Evolutionary conservation across 148 eudicot genomes (phyloP), one percentile per base, ranked within the genome.

Genomic region (Spergularia bocconei): DNA sequence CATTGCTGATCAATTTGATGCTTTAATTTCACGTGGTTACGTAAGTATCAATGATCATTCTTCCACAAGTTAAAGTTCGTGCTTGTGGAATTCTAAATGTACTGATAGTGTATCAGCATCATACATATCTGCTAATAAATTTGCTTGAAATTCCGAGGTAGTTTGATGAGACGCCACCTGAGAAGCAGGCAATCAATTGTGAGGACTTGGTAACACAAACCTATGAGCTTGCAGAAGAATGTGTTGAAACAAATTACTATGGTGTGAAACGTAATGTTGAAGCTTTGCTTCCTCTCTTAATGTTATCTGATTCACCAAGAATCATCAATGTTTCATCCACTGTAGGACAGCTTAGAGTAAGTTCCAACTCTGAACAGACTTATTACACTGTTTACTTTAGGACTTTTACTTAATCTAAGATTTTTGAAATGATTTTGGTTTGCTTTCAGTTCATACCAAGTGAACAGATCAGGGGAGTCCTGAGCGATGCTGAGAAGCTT

Each of bases 241-340:
- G 48, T 44, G 48, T 44, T 44, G 48, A 44, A 44, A 44, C 48
- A 44, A 44, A 44, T 44, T 44, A 44, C 75, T 81, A 83, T 33
- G 91, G 93, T 1, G 81, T 75, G 8, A 88, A 79, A 73, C 70
- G 79, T 53, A 81, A 77, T 59, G 57, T 66, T 39, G 87, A 90
- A 79, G 85, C 79, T 15, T 50, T 87, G 23, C 60, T 84, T 57
- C 89, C 89, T 33, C 86, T 87, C n/a, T 91, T 90, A 14, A 65
- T 76, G 12, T n/a, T 75, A 33, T 89, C 48, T 44, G 48, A 44
- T 44, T 44, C 48, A 44, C 48, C 48, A 9, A 44, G 48, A 44
- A 44, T 44, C 48, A 44, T 44, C 48, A 44, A 85, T 59, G 81
- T 87, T 52, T 73, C 88, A 41, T 85, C 91, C 56, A 0, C 10